Evolutionary conservation across 805 yeast species (phyloP).

Genomic region (Cyberlindnera nakhonratchasimensis): DNA sequence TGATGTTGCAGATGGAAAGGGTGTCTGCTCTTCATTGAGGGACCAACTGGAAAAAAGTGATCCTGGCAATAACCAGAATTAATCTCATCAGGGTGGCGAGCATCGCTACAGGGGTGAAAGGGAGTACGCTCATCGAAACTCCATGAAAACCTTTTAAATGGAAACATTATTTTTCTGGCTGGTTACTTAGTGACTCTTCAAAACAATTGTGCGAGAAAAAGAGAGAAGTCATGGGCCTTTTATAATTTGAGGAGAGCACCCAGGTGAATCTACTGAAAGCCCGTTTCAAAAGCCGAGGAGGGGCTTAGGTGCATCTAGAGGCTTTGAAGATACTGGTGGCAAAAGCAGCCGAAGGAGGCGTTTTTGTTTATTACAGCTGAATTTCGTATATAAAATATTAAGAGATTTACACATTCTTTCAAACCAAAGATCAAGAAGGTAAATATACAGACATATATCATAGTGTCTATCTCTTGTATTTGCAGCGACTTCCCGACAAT

Average conservation of each 20-base stretch:
- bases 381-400: too few species aligned
- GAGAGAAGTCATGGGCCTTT: not conserved
- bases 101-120: not conserved
- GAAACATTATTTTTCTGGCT: constrained; percentile 1
- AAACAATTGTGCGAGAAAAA: too few species aligned
- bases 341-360: not conserved
- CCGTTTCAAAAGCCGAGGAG: constrained; percentile 5
- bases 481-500: too few species aligned
- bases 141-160: not conserved
- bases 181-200: too few species aligned
- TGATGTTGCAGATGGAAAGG: too few species aligned
- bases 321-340: not conserved
- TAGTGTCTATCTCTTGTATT: too few species aligned
- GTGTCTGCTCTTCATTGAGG: too few species aligned
- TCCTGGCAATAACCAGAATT: constrained; percentile 1
- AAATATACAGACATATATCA: too few species aligned
- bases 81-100: constrained; percentile 1
- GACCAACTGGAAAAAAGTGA: too few species aligned
- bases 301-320: constrained; percentile 7
- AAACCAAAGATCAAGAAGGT: too few species aligned
- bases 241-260: not conserved
- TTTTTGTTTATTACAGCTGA: too few species aligned
- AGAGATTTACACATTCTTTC: too few species aligned
- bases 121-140: not conserved
- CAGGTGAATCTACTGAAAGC: not conserved